phyloP scores from a whole-genome alignment of 78 protist species.

The Polysphondylium violaceum region DNA sequence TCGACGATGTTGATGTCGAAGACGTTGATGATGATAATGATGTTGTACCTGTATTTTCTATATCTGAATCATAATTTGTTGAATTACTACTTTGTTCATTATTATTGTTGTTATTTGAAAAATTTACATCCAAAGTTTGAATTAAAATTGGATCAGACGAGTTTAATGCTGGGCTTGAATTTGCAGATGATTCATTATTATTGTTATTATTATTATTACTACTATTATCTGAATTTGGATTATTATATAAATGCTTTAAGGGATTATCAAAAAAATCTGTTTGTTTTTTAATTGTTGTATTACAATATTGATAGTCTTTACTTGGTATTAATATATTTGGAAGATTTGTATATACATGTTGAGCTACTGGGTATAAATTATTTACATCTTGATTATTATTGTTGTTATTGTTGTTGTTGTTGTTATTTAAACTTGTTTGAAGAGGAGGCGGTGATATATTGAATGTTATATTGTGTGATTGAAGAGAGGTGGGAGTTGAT shows the following conservation, averaged over 20 bases:
- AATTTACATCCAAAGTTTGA: neutral
- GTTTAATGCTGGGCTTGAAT: neutral
- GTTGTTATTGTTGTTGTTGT: neutral
- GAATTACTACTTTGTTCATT: conserved; percentile 38
- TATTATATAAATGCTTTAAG: conserved; percentile 17
- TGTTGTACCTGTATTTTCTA: neutral
- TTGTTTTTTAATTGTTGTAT: neutral
- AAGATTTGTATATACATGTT: neutral
- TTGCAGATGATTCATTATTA: neutral
- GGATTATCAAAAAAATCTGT: neutral
- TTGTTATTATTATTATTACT: neutral
- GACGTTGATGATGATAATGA: neutral
- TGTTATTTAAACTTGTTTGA: neutral
- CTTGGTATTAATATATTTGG: neutral
- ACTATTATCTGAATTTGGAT: neutral
- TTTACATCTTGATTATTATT: conserved; percentile 2
- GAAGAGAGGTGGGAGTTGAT: conserved; percentile 14
- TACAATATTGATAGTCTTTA: conserved; percentile 22
- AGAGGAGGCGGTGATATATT: conserved; percentile 1
- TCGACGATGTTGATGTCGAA: neutral
- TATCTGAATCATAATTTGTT: conserved; percentile 4
- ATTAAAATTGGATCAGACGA: neutral
- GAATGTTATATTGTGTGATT: conserved; percentile 4
- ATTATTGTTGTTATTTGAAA: neutral
- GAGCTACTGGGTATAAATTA: neutral